These are phyloP conservation scores for Coprinopsis marcescibilis DNA, from an alignment of 768 basidiomycete genomes.

Conservation along the genomic window DNA sequence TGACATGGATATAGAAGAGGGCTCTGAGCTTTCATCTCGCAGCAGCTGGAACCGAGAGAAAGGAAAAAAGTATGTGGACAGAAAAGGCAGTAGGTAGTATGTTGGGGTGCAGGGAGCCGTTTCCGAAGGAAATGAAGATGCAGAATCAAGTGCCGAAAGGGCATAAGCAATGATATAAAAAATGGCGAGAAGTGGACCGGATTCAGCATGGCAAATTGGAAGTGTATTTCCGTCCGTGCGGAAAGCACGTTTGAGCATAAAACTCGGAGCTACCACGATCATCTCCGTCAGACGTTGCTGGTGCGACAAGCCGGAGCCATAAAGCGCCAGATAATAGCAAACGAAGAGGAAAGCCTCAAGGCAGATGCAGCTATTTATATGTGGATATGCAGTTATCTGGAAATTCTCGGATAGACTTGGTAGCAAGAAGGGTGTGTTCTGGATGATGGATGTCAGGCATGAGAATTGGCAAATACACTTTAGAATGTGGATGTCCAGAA, in stretches of 20 bases:
- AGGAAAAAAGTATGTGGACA: neutral
- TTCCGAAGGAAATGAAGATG: conserved; percentile 1
- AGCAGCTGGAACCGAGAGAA: neutral
- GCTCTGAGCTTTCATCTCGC: neutral
- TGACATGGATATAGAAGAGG: neutral
- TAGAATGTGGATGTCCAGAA: conserved; percentile 7
- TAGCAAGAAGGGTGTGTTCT: conserved; percentile 4
- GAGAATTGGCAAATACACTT: conserved; percentile 2
- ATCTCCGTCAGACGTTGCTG: conserved; percentile 24
- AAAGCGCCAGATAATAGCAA: neutral
- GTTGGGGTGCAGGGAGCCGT: neutral
- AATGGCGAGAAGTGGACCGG: conserved; percentile 1
- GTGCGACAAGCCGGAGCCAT: neutral
- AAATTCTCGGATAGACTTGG: conserved; percentile 9
- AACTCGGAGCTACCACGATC: conserved; percentile 28
- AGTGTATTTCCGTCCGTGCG: conserved; percentile 1
- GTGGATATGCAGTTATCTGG: conserved; percentile 1
- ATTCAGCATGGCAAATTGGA: neutral
- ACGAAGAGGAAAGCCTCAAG: conserved; percentile 6
- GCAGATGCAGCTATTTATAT: conserved; percentile 1
- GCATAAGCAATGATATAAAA: neutral
- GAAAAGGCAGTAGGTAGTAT: neutral
- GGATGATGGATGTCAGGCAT: conserved; percentile 5
- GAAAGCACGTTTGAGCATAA: conserved; percentile 8
- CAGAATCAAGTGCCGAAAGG: neutral